Evolutionary conservation across 371 early-diverging fungal genomes (phyloP).

Genomic region (Umbelopsis sp.): DNA sequence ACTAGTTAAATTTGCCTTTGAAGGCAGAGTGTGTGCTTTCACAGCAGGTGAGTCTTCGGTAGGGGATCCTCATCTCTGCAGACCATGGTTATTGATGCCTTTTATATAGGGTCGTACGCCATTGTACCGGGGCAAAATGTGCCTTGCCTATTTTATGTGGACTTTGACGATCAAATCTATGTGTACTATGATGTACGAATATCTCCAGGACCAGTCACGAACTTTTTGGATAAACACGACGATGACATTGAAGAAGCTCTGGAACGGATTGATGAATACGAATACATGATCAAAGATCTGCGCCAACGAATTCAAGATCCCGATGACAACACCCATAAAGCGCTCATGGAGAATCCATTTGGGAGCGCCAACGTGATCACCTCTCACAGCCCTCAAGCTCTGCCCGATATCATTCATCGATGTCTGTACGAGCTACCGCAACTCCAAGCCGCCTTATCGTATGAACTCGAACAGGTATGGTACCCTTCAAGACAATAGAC

Average conservation of each 20-base stretch:
- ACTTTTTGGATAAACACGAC: slow-evolving; percentile 50
- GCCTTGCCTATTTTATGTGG: slow-evolving; percentile 81
- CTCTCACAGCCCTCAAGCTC: not conserved
- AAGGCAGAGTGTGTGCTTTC: slow-evolving; percentile 80
- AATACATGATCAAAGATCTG: slow-evolving; percentile 36
- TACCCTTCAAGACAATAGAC: not conserved
- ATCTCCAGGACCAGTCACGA: slow-evolving; percentile 46
- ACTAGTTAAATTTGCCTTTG: slow-evolving; percentile 77
- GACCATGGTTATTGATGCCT: not conserved
- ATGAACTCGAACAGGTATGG: not conserved
- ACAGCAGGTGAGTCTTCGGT: slow-evolving; percentile 58
- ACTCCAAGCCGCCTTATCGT: slow-evolving; percentile 1
- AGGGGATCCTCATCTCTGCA: not conserved
- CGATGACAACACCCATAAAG: slow-evolving; percentile 13
- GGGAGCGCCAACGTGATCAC: slow-evolving; percentile 23
- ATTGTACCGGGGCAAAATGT: slow-evolving; percentile 70
- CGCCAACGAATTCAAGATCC: slow-evolving; percentile 1
- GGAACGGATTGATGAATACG: slow-evolving; percentile 44
- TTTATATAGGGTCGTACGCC: slow-evolving; percentile 59
- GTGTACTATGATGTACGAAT: slow-evolving; percentile 75
- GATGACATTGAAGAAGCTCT: slow-evolving; percentile 51
- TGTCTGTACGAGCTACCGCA: slow-evolving; percentile 1
- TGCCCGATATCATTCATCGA: slow-evolving; percentile 4
- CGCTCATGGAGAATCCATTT: not conserved
- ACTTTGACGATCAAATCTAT: slow-evolving; percentile 82